Evolutionary conservation across 345 rosid genomes (phyloP).

Genomic region (Syzygium aqueum): DNA sequence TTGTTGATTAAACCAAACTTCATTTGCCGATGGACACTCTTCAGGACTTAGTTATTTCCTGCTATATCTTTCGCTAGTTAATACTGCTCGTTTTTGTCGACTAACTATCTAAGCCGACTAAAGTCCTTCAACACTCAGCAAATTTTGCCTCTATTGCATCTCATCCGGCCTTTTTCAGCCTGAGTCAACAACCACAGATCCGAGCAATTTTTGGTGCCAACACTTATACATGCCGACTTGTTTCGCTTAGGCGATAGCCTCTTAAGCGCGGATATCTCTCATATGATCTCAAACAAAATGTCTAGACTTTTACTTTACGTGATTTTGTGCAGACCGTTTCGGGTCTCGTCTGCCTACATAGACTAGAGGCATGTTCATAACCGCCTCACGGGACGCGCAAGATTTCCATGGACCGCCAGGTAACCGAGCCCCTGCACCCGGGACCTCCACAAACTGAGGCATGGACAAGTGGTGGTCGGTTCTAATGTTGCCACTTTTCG

Average conservation of each 20-base stretch:
- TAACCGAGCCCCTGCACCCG: not conserved
- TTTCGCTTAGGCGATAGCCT: not conserved
- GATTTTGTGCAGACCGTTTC: not conserved
- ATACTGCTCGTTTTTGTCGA: not conserved
- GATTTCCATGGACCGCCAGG: not conserved
- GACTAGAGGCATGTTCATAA: not conserved
- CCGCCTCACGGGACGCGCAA: not conserved
- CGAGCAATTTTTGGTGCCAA: not conserved
- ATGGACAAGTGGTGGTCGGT: not conserved
- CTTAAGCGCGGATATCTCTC: fast-evolving
- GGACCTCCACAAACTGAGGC: not conserved
- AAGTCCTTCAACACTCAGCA: not conserved
- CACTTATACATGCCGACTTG: not conserved
- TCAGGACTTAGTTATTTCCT: not conserved
- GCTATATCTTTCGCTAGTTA: not conserved
- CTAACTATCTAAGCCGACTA: not conserved
- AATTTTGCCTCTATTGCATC: not conserved
- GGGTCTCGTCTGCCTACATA: fast-evolving
- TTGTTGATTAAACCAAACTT: not conserved
- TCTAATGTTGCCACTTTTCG: not conserved
- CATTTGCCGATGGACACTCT: not conserved
- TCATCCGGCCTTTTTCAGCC: not conserved
- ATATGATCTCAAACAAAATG: not conserved
- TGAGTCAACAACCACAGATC: not conserved
- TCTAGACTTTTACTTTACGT: not conserved